phyloP scores from a whole-genome alignment of 2,329 filamentous ascomycete genomes.

The Chalaropsis ovoidea region DNA sequence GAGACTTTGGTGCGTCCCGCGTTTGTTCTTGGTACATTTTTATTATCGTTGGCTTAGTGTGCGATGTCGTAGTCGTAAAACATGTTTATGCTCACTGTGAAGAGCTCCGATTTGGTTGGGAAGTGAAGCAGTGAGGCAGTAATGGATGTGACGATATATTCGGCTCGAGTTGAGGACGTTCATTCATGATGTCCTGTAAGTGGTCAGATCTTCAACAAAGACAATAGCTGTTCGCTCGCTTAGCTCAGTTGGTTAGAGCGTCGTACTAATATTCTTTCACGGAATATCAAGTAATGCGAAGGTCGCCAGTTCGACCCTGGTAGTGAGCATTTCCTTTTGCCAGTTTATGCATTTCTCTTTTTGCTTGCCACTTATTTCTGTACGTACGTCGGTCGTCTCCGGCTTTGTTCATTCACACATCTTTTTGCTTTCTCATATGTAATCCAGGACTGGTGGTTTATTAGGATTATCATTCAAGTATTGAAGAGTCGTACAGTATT shows the following conservation, averaged over 20 bases:
- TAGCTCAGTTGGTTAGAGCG: constrained; percentile 26
- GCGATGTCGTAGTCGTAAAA: not conserved
- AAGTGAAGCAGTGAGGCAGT: not conserved
- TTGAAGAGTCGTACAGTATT: not conserved
- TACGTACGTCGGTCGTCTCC: not conserved
- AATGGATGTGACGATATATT: not conserved
- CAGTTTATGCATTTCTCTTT: not conserved
- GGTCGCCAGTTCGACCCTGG: constrained; percentile 24
- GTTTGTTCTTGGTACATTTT: not conserved
- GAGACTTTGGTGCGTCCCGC: not conserved
- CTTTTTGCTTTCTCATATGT: not conserved
- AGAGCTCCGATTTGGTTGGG: not conserved
- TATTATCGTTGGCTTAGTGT: not conserved
- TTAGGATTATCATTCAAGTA: not conserved
- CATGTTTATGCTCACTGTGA: not conserved
- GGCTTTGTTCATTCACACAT: not conserved
- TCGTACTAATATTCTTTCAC: constrained; percentile 23
- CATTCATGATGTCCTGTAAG: no score
- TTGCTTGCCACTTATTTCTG: not conserved
- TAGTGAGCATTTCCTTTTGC: constrained; percentile 22
- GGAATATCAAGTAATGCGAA: constrained; percentile 23
- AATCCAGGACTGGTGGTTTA: not conserved
- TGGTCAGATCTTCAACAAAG: not conserved
- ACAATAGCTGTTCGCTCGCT: constrained; percentile 23
- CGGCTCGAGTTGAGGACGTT: no score